Percentiles rank a stretch among this genome's conserved stretches.
These are phyloP conservation scores for Thermomucor indicae-seudaticae DNA, from an alignment of 371 early-diverging fungal genomes.

Conservation along the genomic window DNA sequence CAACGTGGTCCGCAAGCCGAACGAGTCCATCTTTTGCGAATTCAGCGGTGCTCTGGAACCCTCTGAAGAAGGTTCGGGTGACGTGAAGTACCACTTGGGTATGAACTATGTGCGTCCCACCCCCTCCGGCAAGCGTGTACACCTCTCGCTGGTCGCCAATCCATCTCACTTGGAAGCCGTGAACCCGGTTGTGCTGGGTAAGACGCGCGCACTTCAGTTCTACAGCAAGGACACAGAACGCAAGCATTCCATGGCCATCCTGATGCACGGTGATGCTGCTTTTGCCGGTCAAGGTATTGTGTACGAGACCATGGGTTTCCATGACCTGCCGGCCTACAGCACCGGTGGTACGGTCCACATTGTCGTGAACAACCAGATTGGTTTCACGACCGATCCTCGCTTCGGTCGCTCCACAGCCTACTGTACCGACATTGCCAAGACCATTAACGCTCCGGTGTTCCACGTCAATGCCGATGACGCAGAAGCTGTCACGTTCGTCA, in stretches of 20 bases:
- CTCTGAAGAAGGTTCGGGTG: slow-evolving; percentile 93
- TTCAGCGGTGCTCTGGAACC: slow-evolving; percentile 79
- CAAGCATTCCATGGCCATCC: slow-evolving; percentile 82
- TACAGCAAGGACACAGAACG: slow-evolving; percentile 83
- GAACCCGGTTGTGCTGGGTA: slow-evolving; percentile 96
- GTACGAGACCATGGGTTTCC: slow-evolving; percentile 95
- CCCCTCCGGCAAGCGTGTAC: slow-evolving; percentile 92
- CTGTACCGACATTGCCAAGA: slow-evolving; percentile 97
- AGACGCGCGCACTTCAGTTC: slow-evolving; percentile 92
- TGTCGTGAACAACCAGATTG: slow-evolving; percentile 98
- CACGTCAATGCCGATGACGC: slow-evolving; percentile 98
- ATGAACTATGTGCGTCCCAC: slow-evolving; percentile 96
- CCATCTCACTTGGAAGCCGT: slow-evolving; percentile 98
- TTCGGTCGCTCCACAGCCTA: slow-evolving; percentile 94
- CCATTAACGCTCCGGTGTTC: slow-evolving; percentile 92
- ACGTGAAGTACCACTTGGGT: slow-evolving; percentile 97
- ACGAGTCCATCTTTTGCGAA: slow-evolving; percentile 96
- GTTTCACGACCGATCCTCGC: slow-evolving; percentile 96
- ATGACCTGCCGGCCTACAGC: slow-evolving; percentile 90
- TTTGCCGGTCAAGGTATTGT: slow-evolving; percentile 97
- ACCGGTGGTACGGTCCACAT: slow-evolving; percentile 97
- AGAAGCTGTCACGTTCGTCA: slow-evolving; percentile 93
- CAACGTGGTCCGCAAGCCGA: slow-evolving; percentile 97
- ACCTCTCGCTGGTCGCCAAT: slow-evolving; percentile 95
- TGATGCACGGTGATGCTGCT: slow-evolving; percentile 97